Conservation (phyloP, 768 basidiomycete species). For the Hemileccinum impolitum region DNA sequence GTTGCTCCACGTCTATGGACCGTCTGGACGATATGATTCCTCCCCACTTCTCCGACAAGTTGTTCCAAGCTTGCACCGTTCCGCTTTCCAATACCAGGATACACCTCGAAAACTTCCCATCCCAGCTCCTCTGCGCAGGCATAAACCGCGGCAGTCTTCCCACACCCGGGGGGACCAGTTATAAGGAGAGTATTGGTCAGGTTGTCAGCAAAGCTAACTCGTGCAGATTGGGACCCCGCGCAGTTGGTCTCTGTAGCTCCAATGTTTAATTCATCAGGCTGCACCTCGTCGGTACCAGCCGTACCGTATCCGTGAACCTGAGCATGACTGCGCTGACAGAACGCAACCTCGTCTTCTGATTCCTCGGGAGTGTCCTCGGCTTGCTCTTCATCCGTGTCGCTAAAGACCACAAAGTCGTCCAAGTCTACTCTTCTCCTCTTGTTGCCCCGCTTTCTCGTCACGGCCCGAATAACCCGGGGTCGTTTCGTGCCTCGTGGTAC, state of each 20-base stretch:
- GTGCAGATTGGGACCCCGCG: conserved; percentile 7
- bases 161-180: conserved; percentile 75
- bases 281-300: neutral
- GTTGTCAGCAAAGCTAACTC: conserved; percentile 36
- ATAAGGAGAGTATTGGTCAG: conserved; percentile 88
- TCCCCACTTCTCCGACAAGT: conserved; percentile 89
- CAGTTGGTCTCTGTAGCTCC: conserved; percentile 3
- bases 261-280: neutral
- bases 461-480: conserved; percentile 54
- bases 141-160: conserved; percentile 92
- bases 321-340: conserved; percentile 23
- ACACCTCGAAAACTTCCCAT: conserved; percentile 96
- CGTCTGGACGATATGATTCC: conserved; percentile 77
- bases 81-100: conserved; percentile 91
- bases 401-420: conserved; percentile 56
- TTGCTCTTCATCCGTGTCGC: conserved; percentile 31
- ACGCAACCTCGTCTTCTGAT: conserved; percentile 35
- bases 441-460: conserved; percentile 42
- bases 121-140: conserved; percentile 92
- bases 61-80: conserved; percentile 73
- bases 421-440: conserved; percentile 52
- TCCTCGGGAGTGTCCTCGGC: conserved; percentile 35
- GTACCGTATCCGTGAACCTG: conserved; percentile 15
- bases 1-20: conserved; percentile 12
- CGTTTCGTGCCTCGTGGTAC: conserved; percentile 48